These are phyloP conservation scores for Pseudocercospora pini-densiflorae DNA, from an alignment of 2,329 filamentous ascomycete species.

Conservation along the genomic window DNA sequence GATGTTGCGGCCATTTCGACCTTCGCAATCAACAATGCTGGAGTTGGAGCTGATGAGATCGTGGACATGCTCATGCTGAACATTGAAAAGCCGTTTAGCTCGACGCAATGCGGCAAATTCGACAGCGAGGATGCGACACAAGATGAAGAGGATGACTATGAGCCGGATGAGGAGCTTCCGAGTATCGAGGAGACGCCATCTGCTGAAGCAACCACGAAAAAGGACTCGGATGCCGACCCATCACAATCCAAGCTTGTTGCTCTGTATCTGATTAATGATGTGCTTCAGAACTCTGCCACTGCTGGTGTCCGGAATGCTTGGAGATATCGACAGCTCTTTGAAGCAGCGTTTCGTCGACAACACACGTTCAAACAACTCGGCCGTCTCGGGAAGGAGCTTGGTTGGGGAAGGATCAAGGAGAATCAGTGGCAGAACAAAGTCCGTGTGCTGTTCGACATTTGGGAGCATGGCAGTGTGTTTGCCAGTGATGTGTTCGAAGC, in stretches of 20 bases:
- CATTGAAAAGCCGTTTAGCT: constrained; percentile 74
- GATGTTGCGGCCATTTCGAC: constrained; percentile 84
- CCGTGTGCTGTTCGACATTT: constrained; percentile 69
- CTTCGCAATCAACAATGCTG: constrained; percentile 88
- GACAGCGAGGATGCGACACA: constrained; percentile 49
- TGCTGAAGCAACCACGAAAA: constrained; percentile 37
- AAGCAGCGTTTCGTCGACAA: constrained; percentile 68
- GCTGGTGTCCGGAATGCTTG: constrained; percentile 82
- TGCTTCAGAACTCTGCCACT: constrained; percentile 76
- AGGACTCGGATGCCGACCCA: constrained; percentile 61
- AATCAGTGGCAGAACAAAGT: constrained; percentile 86
- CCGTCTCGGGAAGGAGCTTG: constrained; percentile 69
- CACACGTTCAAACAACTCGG: constrained; percentile 78
- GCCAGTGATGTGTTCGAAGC: constrained; percentile 73
- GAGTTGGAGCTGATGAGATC: constrained; percentile 83
- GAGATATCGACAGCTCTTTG: constrained; percentile 83
- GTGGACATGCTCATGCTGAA: constrained; percentile 88
- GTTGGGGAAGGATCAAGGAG: constrained; percentile 79
- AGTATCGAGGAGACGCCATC: constrained; percentile 44
- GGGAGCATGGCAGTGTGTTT: constrained; percentile 70
- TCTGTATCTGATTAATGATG: constrained; percentile 79
- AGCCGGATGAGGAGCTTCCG: constrained; percentile 38
- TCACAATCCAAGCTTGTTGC: constrained; percentile 78
- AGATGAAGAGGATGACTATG: constrained; percentile 46
- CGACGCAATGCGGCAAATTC: constrained; percentile 69